phyloP scores from a whole-genome alignment of 2,329 filamentous ascomycete species.

The Hymenoscyphus albidus region DNA sequence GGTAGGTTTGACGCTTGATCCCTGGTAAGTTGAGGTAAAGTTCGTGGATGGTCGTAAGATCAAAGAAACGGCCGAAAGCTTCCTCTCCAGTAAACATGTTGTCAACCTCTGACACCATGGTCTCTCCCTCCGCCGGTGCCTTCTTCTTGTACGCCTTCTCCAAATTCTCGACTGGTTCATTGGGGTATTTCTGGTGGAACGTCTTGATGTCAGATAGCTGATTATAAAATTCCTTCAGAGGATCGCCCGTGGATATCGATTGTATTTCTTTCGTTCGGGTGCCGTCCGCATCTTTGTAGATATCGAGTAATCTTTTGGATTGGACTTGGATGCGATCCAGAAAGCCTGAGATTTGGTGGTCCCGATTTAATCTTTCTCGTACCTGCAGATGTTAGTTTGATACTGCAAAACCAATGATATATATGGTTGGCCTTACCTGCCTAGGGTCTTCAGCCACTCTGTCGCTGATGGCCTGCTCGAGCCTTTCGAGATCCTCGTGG shows the following conservation, averaged over 20 bases:
- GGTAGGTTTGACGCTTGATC: slow-evolving; percentile 78
- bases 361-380: slow-evolving; percentile 81
- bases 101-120: slow-evolving; percentile 68
- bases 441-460: slow-evolving; percentile 84
- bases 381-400: slow-evolving; percentile 50
- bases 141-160: slow-evolving; percentile 84
- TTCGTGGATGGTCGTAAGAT: slow-evolving; percentile 80
- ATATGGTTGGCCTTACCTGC: slow-evolving; percentile 55
- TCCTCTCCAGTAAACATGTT: slow-evolving; percentile 95
- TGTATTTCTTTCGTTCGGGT: slow-evolving; percentile 75
- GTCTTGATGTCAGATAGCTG: slow-evolving; percentile 77
- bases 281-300: slow-evolving; percentile 78
- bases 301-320: slow-evolving; percentile 71
- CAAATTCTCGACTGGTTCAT: slow-evolving; percentile 91
- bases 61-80: slow-evolving; percentile 86
- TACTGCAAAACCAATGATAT: background rate
- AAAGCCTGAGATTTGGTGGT: slow-evolving; percentile 87
- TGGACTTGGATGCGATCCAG: slow-evolving; percentile 84
- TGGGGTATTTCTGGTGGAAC: slow-evolving; percentile 87
- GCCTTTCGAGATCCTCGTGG: slow-evolving; percentile 92
- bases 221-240: slow-evolving; percentile 87
- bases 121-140: slow-evolving; percentile 60
- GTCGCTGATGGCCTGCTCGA: slow-evolving; percentile 91
- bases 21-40: slow-evolving; percentile 85
- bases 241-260: slow-evolving; percentile 76